Evolutionary conservation across 805 yeast species (phyloP).

Genomic region (Yarrowia sp.): DNA sequence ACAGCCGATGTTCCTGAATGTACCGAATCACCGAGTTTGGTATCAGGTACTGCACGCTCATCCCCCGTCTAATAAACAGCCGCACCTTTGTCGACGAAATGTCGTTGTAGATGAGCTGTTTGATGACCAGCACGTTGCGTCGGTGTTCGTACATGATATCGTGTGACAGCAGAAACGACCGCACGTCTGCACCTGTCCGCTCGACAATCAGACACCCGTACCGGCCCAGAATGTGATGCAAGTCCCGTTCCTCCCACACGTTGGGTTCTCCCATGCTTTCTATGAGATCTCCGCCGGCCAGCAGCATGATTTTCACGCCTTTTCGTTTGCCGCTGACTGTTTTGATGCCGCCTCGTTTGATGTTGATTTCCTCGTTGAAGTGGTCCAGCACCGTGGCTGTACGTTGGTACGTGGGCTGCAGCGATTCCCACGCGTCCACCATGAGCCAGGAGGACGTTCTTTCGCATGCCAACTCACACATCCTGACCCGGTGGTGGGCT

Average conservation of each 20-base stretch:
- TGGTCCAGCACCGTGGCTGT: slow-evolving; percentile 96
- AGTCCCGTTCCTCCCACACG: slow-evolving; percentile 96
- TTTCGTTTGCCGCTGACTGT: slow-evolving; percentile 47
- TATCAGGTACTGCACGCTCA: slow-evolving; percentile 91
- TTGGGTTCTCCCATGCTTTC: slow-evolving; percentile 99
- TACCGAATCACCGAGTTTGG: slow-evolving; percentile 95
- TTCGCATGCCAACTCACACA: slow-evolving; percentile 98
- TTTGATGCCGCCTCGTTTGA: slow-evolving; percentile 80
- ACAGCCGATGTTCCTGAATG: slow-evolving; percentile 86
- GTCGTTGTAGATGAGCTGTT: slow-evolving; percentile 94
- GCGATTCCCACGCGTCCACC: slow-evolving; percentile 99
- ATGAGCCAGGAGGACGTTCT: slow-evolving; percentile 94
- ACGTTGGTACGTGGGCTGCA: slow-evolving; percentile 85
- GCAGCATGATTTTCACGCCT: slow-evolving; percentile 90
- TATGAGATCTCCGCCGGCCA: slow-evolving; percentile 96
- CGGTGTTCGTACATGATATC: slow-evolving; percentile 97
- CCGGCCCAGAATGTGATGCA: slow-evolving; percentile 90
- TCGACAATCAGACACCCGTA: slow-evolving; percentile 97
- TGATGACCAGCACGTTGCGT: slow-evolving; percentile 85
- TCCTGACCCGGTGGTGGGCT: slow-evolving; percentile 83
- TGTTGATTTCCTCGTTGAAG: slow-evolving; percentile 90
- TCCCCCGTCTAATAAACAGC: slow-evolving; percentile 84
- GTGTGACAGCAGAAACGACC: slow-evolving; percentile 85
- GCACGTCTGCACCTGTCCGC: slow-evolving; percentile 93
- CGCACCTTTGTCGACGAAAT: slow-evolving; percentile 93